A percentile compares a stretch with the other conserved stretches of the same genome.
phyloP scores from a whole-genome alignment of 2,329 filamentous ascomycete genomes.

The Aspergillus brasiliensis region DNA sequence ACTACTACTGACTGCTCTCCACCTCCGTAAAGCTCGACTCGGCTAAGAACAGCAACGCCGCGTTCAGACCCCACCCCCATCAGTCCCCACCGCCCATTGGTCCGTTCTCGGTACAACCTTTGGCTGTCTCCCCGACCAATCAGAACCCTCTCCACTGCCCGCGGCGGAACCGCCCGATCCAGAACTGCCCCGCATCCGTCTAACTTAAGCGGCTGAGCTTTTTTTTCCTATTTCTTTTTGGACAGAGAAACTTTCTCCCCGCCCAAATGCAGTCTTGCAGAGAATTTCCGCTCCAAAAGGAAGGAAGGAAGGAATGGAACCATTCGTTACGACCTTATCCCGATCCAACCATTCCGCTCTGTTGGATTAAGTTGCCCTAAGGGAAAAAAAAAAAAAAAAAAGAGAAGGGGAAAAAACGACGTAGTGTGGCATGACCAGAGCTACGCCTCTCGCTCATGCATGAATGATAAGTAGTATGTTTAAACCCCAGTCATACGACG shows the following conservation, averaged over 20 bases:
- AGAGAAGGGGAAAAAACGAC: no score
- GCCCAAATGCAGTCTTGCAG: no score
- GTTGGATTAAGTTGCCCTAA: neutral
- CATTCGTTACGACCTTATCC: no score
- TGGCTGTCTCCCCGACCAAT: neutral
- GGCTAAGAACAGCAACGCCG: neutral
- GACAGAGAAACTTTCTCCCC: neutral
- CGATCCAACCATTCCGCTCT: neutral
- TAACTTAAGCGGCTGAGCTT: neutral
- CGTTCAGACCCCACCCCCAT: neutral
- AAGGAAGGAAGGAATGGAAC: neutral
- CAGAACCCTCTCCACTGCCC: neutral
- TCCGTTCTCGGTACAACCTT: neutral
- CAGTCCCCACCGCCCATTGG: neutral
- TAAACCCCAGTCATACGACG: neutral
- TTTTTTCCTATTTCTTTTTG: neutral
- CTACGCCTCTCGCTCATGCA: neutral
- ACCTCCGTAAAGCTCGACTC: neutral
- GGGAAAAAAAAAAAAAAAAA: no score
- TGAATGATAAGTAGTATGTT: neutral
- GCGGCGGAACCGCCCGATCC: slow-evolving; percentile 2
- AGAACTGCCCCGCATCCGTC: slow-evolving; percentile 6
- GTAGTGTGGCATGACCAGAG: neutral
- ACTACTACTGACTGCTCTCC: no score
- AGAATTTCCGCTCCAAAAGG: neutral